Conservation (phyloP, 495 filamentous ascomycete species). For the Mycothermus thermophilus region DNA sequence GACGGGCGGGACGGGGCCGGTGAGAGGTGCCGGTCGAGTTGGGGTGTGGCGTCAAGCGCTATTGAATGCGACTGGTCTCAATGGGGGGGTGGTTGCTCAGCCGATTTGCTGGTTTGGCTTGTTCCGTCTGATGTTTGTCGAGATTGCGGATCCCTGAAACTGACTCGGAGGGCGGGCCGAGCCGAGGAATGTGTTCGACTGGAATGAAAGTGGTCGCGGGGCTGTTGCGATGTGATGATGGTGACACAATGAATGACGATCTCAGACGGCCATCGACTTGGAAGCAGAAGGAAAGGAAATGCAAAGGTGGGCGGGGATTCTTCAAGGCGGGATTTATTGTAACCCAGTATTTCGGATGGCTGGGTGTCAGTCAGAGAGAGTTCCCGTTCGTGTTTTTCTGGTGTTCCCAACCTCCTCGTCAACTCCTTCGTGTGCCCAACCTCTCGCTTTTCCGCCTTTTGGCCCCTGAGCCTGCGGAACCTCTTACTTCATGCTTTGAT, state of each 20-base stretch:
- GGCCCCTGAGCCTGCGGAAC: too few species aligned
- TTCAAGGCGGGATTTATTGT: conserved; percentile 12
- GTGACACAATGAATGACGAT: too few species aligned
- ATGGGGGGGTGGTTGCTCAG: too few species aligned
- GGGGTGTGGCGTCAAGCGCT: neutral
- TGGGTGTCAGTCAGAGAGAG: conserved; percentile 4
- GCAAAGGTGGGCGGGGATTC: conserved; percentile 2
- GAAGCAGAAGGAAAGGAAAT: conserved; percentile 3
- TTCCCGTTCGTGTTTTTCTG: conserved; percentile 14
- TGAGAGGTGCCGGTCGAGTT: neutral
- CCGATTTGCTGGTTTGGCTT: neutral
- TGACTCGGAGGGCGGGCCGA: conserved; percentile 1
- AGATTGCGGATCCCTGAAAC: neutral
- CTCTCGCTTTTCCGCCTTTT: conserved; percentile 13
- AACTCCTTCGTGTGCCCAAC: conserved; percentile 14
- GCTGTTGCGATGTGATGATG: too few species aligned
- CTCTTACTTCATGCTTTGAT: too few species aligned
- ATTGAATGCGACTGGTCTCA: too few species aligned
- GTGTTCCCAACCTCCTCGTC: conserved; percentile 21
- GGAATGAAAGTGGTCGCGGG: too few species aligned
- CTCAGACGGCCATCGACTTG: neutral
- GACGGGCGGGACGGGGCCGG: neutral
- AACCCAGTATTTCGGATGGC: conserved; percentile 7
- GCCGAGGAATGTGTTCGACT: conserved; percentile 1
- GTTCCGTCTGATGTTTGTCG: neutral